These are phyloP conservation scores for Auriscalpium orientale DNA, from an alignment of 768 basidiomycete species.

Conservation along the genomic window DNA sequence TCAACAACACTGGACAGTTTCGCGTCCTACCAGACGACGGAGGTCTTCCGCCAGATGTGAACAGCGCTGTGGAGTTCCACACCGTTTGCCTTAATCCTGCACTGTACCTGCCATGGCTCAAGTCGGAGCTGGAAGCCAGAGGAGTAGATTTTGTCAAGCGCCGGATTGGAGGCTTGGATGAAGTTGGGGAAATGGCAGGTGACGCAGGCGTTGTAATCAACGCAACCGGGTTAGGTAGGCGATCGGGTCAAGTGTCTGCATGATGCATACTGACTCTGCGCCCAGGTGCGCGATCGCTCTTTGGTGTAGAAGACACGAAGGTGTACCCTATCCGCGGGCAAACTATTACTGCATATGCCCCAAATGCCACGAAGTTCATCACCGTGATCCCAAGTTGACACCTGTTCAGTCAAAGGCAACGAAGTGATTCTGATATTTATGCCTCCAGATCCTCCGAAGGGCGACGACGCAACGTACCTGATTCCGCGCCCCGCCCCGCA, in stretches of 20 bases:
- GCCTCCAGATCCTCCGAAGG: background rate
- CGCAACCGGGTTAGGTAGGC: conserved; percentile 45
- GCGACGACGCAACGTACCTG: conserved; percentile 41
- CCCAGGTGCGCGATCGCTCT: conserved; percentile 59
- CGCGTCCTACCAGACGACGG: conserved; percentile 24
- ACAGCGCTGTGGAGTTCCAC: conserved; percentile 34
- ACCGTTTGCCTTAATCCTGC: conserved; percentile 45
- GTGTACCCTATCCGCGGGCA: conserved; percentile 81
- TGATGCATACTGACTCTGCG: background rate
- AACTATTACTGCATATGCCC: conserved; percentile 68
- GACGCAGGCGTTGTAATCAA: conserved; percentile 42
- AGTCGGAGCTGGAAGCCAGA: conserved; percentile 27
- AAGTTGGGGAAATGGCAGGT: conserved; percentile 34
- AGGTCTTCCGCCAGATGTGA: conserved; percentile 25
- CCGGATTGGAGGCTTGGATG: conserved; percentile 36
- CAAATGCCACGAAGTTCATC: conserved; percentile 42
- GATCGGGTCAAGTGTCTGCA: background rate
- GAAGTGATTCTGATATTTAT: background rate
- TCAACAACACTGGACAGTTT: background rate
- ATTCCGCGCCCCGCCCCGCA: conserved; percentile 50
- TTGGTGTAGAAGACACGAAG: conserved; percentile 72
- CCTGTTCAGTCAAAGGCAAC: background rate
- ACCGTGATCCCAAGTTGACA: background rate
- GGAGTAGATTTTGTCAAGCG: conserved; percentile 39
- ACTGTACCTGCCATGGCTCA: conserved; percentile 43